Percentiles rank a stretch among this genome's conserved stretches.
Evolutionary conservation across 805 yeast genomes (phyloP).

Genomic region (Ogataea nitratoaversa): DNA sequence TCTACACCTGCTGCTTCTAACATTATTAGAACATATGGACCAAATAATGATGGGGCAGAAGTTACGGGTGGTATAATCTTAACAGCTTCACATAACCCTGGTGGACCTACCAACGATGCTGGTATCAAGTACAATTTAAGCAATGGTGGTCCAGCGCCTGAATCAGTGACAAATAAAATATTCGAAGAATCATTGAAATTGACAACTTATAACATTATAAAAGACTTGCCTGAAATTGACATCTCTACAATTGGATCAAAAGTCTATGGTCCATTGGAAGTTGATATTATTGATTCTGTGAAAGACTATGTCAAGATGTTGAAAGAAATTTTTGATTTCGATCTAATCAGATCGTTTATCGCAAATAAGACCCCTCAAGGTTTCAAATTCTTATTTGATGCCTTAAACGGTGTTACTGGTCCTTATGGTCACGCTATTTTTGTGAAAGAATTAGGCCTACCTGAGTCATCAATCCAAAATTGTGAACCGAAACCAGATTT

Average conservation of each 20-base stretch:
- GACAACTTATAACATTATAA: constrained; percentile 53
- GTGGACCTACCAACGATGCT: constrained; percentile 87
- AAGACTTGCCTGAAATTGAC: constrained; percentile 62
- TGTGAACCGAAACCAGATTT: constrained; percentile 79
- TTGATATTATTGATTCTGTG: constrained; percentile 83
- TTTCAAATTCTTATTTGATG: constrained; percentile 81
- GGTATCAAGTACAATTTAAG: constrained; percentile 94
- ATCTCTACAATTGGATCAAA: constrained; percentile 50
- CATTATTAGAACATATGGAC: constrained; percentile 63
- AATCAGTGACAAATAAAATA: constrained; percentile 83
- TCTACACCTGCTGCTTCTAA: constrained; percentile 98
- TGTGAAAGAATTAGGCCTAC: constrained; percentile 77
- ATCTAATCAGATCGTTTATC: constrained; percentile 69
- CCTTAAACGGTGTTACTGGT: constrained; percentile 93
- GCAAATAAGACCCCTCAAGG: constrained; percentile 43
- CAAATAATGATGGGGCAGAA: constrained; percentile 32
- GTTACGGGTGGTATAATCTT: constrained; percentile 93
- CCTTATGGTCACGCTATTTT: constrained; percentile 89
- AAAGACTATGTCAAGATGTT: constrained; percentile 72
- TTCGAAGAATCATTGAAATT: constrained; percentile 63
- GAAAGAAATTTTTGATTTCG: constrained; percentile 85
- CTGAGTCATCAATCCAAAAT: constrained; percentile 70
- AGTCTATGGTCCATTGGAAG: constrained; percentile 54
- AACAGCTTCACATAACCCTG: constrained; percentile 97
- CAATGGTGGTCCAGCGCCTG: constrained; percentile 99